A percentile compares a stretch with the other conserved stretches of the same genome.
Evolutionary conservation across 305 asterid genomes (phyloP).

Genomic region (Solanum hybrid): DNA sequence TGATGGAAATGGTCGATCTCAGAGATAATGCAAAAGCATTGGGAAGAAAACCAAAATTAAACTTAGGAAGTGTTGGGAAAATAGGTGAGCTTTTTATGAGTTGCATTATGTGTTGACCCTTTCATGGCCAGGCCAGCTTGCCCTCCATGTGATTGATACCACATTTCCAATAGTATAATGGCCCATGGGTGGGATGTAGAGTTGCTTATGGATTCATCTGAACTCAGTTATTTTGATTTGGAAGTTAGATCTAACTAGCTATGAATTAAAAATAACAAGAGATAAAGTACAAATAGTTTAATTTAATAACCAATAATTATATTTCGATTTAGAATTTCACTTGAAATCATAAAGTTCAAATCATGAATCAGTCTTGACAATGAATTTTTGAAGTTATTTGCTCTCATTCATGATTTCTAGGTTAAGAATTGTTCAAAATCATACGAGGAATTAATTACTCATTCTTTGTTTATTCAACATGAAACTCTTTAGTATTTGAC

Average conservation of each 20-base stretch:
- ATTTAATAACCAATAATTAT: too few relatives aligned
- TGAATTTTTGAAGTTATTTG: too few relatives aligned
- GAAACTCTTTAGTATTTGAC: background rate
- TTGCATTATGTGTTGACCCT: conserved; percentile 3
- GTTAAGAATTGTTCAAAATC: background rate
- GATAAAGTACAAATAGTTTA: too few relatives aligned
- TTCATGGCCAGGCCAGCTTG: conserved; percentile 5
- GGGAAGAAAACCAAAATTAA: background rate
- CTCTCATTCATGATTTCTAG: too few relatives aligned
- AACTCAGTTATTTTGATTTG: too few relatives aligned
- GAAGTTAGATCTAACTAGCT: too few relatives aligned
- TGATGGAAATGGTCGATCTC: background rate
- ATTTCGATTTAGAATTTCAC: background rate
- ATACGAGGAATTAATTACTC: background rate
- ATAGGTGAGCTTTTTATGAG: background rate
- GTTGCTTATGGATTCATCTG: background rate
- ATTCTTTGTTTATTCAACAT: background rate
- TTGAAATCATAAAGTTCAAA: too few relatives aligned
- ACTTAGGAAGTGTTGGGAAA: background rate
- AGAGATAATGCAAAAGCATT: background rate
- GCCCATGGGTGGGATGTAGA: background rate
- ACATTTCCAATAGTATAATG: background rate
- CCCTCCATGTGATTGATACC: background rate
- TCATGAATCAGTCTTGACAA: background rate
- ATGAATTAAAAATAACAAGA: too few relatives aligned